Percentiles rank a stretch among this genome's conserved stretches.
Evolutionary conservation across 306 rosid species (phyloP).

Genomic region (Cicer yamashitae): DNA sequence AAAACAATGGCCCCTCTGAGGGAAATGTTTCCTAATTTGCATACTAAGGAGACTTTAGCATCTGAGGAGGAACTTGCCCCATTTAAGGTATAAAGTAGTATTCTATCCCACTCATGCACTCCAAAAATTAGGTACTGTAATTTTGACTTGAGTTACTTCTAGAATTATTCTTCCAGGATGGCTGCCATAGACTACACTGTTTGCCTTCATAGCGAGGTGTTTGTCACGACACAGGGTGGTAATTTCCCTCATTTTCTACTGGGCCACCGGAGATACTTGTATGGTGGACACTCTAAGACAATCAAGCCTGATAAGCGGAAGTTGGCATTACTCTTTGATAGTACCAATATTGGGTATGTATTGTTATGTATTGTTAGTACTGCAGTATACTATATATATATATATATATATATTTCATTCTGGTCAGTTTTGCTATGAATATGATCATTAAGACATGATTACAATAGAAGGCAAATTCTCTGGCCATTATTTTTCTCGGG

Average conservation of each 20-base stretch:
- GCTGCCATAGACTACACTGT: conserved; percentile 98
- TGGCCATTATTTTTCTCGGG: background rate
- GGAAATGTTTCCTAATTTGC: conserved; percentile 95
- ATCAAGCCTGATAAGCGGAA: conserved; percentile 97
- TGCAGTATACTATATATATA: background rate
- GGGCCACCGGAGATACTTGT: conserved; percentile 96
- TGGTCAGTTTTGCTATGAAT: background rate
- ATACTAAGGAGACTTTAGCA: conserved; percentile 82
- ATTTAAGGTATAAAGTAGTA: conserved; percentile 59
- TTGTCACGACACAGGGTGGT: conserved; percentile 99
- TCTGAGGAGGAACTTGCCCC: conserved; percentile 86
- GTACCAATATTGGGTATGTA: conserved; percentile 82
- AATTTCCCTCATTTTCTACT: conserved; percentile 96
- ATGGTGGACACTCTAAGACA: conserved; percentile 92
- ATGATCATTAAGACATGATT: background rate
- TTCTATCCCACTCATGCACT: conserved; percentile 33
- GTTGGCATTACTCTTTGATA: conserved; percentile 82
- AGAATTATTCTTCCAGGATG: conserved; percentile 98
- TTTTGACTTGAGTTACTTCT: conserved; percentile 60
- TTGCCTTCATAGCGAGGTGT: conserved; percentile 97
- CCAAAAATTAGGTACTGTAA: conserved; percentile 18
- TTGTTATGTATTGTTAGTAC: conserved; percentile 48
- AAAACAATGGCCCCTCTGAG: conserved; percentile 82
- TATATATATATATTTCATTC: conserved; percentile 15
- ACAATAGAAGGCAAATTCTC: background rate